These are phyloP conservation scores for Ulmus americana DNA, from an alignment of 331 rosid genomes.

Conservation along the genomic window DNA sequence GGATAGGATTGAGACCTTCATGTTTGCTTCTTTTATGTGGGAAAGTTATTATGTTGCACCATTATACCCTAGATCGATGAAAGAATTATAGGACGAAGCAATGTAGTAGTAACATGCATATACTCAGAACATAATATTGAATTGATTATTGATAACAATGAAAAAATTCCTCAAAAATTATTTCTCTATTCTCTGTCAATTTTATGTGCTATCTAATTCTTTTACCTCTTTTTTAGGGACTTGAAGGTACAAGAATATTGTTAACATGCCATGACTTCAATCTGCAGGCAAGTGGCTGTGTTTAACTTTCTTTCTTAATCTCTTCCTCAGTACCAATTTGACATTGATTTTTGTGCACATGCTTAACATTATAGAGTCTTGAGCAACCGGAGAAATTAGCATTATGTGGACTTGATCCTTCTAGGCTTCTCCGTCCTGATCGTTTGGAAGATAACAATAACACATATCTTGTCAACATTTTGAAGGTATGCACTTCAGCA, in stretches of 20 bases:
- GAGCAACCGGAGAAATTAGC: constrained; percentile 67
- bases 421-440: constrained; percentile 66
- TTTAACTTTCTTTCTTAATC: constrained; percentile 10
- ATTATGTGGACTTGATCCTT: constrained; percentile 83
- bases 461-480: constrained; percentile 56
- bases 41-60: background rate
- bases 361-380: constrained; percentile 39
- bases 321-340: constrained; percentile 9
- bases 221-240: constrained; percentile 54
- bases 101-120: no score
- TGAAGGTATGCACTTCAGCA: constrained; percentile 48
- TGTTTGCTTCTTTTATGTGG: background rate
- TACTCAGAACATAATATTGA: no score
- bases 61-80: background rate
- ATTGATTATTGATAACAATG: background rate
- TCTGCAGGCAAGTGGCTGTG: constrained; percentile 53
- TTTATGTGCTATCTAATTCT: constrained; percentile 1
- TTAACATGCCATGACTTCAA: constrained; percentile 71
- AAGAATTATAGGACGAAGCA: no score
- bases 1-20: background rate
- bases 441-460: constrained; percentile 73
- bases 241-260: constrained; percentile 60
- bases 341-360: constrained; percentile 21
- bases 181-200: background rate
- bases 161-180: background rate